These are phyloP conservation scores for Ogataea pini DNA, from an alignment of 805 yeast species.

Conservation along the genomic window DNA sequence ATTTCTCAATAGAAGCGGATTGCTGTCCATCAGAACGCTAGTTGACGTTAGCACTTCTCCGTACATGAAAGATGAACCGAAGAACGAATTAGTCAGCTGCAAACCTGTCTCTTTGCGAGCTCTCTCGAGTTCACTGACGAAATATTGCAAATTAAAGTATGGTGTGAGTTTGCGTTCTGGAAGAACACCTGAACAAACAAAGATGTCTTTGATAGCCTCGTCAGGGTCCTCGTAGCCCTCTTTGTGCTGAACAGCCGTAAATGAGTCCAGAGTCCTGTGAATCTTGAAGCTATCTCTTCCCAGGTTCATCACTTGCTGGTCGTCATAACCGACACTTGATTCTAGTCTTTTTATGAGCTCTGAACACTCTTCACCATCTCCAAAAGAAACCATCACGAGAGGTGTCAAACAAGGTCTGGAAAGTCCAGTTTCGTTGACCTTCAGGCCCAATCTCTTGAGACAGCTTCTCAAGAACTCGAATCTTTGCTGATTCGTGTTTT, in stretches of 20 bases:
- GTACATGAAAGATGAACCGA: constrained; percentile 67
- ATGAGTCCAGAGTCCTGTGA: constrained; percentile 40
- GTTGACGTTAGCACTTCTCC: constrained; percentile 93
- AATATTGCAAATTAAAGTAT: constrained; percentile 63
- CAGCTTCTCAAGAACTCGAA: constrained; percentile 56
- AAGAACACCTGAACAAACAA: constrained; percentile 38
- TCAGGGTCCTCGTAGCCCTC: constrained; percentile 54
- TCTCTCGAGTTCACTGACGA: constrained; percentile 46
- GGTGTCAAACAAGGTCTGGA: constrained; percentile 71
- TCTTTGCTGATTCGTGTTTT: constrained; percentile 48
- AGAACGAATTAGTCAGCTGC: constrained; percentile 36
- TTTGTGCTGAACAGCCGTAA: constrained; percentile 30
- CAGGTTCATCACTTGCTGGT: constrained; percentile 48
- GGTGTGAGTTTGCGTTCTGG: constrained; percentile 66
- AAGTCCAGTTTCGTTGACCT: constrained; percentile 55
- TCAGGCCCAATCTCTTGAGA: constrained; percentile 62
- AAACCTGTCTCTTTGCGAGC: constrained; percentile 33
- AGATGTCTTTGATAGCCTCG: constrained; percentile 55
- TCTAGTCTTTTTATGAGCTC: constrained; percentile 37
- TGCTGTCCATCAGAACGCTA: constrained; percentile 71
- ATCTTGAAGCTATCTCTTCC: constrained; percentile 56
- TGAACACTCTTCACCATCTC: constrained; percentile 30
- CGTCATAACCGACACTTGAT: constrained; percentile 37
- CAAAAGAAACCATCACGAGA: constrained; percentile 50
- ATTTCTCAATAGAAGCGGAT: constrained; percentile 54